These are phyloP conservation scores for Vigna radiata DNA, from an alignment of 306 rosid species.

Conservation along the genomic window DNA sequence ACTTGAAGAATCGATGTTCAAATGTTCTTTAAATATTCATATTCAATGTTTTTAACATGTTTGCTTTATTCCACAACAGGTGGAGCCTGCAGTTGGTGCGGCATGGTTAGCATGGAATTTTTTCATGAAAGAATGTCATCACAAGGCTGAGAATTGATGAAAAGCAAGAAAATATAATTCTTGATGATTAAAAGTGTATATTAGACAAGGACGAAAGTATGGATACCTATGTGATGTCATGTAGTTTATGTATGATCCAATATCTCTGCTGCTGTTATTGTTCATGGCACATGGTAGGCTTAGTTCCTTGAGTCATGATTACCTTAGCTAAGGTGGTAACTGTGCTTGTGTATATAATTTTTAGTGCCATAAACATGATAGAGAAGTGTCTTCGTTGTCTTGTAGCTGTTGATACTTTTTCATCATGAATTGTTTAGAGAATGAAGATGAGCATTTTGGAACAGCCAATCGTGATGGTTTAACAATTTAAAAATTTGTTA, in stretches of 20 bases:
- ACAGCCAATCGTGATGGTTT: background rate
- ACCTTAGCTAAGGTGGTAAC: background rate
- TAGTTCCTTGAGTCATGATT: constrained; percentile 8
- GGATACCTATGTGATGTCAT: constrained; percentile 28
- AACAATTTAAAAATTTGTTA: background rate
- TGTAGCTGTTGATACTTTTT: background rate
- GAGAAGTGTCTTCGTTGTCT: constrained; percentile 2
- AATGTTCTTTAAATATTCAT: background rate
- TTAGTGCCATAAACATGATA: constrained; percentile 3
- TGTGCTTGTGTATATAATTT: constrained; percentile 41
- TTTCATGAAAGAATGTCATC: constrained; percentile 56
- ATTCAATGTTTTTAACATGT: constrained; percentile 17
- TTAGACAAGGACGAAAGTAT: constrained; percentile 1
- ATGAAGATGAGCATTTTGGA: constrained; percentile 23
- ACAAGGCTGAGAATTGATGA: constrained; percentile 47
- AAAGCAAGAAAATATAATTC: background rate
- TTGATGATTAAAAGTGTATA: constrained; percentile 24
- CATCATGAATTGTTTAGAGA: background rate
- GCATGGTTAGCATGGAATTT: constrained; percentile 93
- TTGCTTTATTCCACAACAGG: constrained; percentile 56
- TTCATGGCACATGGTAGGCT: constrained; percentile 37
- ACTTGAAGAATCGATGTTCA: too few relatives aligned
- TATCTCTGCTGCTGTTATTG: background rate
- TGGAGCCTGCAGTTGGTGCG: constrained; percentile 96
- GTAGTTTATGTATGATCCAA: constrained; percentile 23